Evolutionary conservation across 108 stramenopile species (phyloP), one percentile per base, ranked within the genome.

Genomic region (Cyclotella baltica): DNA sequence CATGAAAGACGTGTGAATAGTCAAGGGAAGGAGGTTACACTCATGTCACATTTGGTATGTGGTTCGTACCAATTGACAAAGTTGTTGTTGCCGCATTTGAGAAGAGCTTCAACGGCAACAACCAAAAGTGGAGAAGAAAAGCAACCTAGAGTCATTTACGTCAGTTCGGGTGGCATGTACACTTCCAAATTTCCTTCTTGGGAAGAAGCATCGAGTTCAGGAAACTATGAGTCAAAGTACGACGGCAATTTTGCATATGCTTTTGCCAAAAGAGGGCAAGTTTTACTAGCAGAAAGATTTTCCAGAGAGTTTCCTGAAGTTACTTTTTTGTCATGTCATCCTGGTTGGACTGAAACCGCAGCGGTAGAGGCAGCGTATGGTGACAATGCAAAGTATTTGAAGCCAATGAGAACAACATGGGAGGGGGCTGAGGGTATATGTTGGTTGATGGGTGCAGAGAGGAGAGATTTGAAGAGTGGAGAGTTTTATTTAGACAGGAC

Each of bases 181-280:
- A 97, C 86, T 66, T 72, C 83, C 36, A 95, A 94, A 73, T 96
- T 98, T 66, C 95, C 96, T 4, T 70, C 78, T 13, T 97, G 95
- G 95, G 84, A 92, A 20, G 80, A 83, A 27, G 88, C 90, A 6
- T 88, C 89, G 0, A 85, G 77, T 55, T 80, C 76, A 11, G 78
- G 71, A 18, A 37, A 85, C 8, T 34, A 85, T 61, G 83, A 78
- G 51, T 68, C 81, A 4, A 80, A 70, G 10, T 98, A 94, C 73
- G 72, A 94, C 67, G 97, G 97, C 29, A 85, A 92, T 29, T 63
- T 90, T 20, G 92, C 93, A 11, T 98, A 98, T 57, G 73, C 92
- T 13, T 97, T 94, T 67, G 97, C 97, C 38, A 98, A 98, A 70
- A 76, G 97, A 16, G 96, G 92, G 27, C 97, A 98, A 76, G 94